Percentiles rank a stretch among this genome's conserved stretches.
Evolutionary conservation across 345 rosid genomes (phyloP).

Genomic region (Eucalyptus brandiana): DNA sequence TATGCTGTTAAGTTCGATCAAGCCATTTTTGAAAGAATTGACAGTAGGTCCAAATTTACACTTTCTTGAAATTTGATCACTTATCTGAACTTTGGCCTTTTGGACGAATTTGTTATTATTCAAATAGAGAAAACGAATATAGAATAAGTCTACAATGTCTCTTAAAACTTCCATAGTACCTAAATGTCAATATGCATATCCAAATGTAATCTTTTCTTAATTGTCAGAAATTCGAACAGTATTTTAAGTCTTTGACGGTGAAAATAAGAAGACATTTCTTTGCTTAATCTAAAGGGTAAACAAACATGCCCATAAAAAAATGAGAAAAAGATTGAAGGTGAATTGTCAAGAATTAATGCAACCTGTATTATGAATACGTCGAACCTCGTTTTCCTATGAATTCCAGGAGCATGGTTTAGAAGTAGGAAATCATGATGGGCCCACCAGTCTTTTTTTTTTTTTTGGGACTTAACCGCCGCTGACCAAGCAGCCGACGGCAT

Average conservation of each 20-base stretch:
- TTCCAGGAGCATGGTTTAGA: not conserved
- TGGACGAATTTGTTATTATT: not conserved
- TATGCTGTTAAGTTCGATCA: not conserved
- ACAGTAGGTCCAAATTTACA: not conserved
- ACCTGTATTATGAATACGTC: not conserved
- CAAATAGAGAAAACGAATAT: not conserved
- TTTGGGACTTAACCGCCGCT: too few species aligned
- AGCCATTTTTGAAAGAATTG: not conserved
- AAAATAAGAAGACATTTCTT: not conserved
- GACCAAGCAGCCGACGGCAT: fast-evolving
- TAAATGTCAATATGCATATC: not conserved
- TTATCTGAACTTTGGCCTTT: not conserved
- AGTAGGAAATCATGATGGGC: not conserved
- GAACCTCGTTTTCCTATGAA: not conserved
- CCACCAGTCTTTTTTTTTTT: not conserved
- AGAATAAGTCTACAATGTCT: not conserved
- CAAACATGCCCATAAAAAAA: not conserved
- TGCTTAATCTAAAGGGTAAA: not conserved
- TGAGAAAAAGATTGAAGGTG: not conserved
- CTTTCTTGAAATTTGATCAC: not conserved
- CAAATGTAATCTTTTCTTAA: not conserved
- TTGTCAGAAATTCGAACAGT: not conserved
- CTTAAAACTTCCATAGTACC: not conserved
- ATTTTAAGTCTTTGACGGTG: not conserved
- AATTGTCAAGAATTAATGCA: not conserved